Percentiles rank a stretch among this genome's conserved stretches.
Evolutionary conservation across 2,329 filamentous ascomycete species (phyloP).

Genomic region (Penicillium sp.): DNA sequence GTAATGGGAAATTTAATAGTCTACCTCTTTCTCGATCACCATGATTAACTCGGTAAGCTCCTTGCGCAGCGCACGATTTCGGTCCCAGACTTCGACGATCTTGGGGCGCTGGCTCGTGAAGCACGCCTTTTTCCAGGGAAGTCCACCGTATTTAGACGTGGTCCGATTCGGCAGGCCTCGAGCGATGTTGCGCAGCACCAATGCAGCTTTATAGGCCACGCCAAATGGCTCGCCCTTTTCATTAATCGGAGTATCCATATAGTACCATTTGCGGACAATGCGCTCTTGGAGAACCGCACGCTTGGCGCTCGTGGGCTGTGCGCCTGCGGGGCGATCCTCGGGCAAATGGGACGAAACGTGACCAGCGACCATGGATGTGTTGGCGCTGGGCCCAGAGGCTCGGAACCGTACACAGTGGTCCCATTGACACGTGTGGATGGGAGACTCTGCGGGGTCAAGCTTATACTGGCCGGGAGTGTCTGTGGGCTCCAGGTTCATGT

Average conservation of each 20-base stretch:
- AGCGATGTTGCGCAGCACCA: constrained; percentile 49
- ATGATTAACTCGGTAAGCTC: constrained; percentile 45
- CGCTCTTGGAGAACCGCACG: constrained; percentile 40
- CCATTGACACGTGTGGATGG: constrained; percentile 41
- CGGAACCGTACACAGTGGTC: constrained; percentile 39
- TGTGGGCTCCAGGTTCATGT: constrained; percentile 36
- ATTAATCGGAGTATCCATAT: constrained; percentile 43
- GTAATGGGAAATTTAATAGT: constrained; percentile 25
- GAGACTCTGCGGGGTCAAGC: constrained; percentile 32
- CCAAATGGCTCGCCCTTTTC: constrained; percentile 44
- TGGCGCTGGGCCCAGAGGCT: constrained; percentile 31
- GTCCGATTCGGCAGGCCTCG: constrained; percentile 40
- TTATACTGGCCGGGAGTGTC: constrained; percentile 37
- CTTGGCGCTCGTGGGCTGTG: constrained; percentile 34
- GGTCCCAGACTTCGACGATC: constrained; percentile 40
- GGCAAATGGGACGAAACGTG: constrained; percentile 43
- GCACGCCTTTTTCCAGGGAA: constrained; percentile 40
- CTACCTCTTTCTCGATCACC: constrained; percentile 41
- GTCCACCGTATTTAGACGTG: constrained; percentile 26
- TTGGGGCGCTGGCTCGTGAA: constrained; percentile 40
- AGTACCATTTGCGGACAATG: constrained; percentile 40
- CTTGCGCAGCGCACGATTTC: constrained; percentile 42
- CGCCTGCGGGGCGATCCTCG: constrained; percentile 33
- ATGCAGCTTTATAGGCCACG: constrained; percentile 46
- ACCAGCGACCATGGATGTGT: constrained; percentile 38